phyloP scores from a whole-genome alignment of 768 basidiomycete species.

The Epithele typhae region DNA sequence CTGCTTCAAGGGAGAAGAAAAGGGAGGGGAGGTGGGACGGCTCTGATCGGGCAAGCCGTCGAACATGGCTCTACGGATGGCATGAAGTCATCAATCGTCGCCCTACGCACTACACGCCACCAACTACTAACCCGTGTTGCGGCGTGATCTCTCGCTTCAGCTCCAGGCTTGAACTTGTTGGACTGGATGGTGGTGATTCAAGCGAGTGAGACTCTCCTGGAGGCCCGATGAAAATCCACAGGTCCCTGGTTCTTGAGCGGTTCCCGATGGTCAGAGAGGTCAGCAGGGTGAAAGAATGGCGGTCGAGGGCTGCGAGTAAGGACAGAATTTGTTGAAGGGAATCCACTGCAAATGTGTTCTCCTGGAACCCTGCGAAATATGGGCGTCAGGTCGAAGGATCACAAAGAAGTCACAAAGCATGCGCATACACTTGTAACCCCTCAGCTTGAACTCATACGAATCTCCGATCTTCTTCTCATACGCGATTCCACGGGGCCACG shows the following conservation, averaged over 20 bases:
- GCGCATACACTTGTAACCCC: constrained; percentile 71
- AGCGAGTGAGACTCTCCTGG: constrained; percentile 22
- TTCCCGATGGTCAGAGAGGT: constrained; percentile 69
- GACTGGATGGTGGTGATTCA: constrained; percentile 33
- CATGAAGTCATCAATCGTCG: too few relatives aligned
- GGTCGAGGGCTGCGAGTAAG: constrained; percentile 62
- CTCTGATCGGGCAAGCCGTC: too few relatives aligned
- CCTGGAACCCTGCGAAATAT: constrained; percentile 60
- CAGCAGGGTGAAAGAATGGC: constrained; percentile 62
- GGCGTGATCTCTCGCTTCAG: constrained; percentile 18
- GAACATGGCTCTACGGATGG: too few relatives aligned
- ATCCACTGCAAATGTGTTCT: constrained; percentile 71
- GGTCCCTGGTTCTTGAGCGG: constrained; percentile 68
- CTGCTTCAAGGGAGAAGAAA: constrained; percentile 20
- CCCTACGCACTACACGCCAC: too few relatives aligned
- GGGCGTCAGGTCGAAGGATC: constrained; percentile 7
- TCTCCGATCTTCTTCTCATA: constrained; percentile 74
- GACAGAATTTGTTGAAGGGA: constrained; percentile 68
- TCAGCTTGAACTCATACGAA: constrained; percentile 76
- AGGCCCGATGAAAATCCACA: constrained; percentile 72
- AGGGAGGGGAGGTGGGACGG: constrained; percentile 11
- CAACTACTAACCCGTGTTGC: constrained; percentile 2
- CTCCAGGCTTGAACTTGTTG: constrained; percentile 32
- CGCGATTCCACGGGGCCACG: constrained; percentile 78
- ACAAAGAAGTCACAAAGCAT: constrained; percentile 12